Base-by-base conservation (phyloP, 2,329 filamentous ascomycete species). In the Zopfia rhizophila region DNA sequence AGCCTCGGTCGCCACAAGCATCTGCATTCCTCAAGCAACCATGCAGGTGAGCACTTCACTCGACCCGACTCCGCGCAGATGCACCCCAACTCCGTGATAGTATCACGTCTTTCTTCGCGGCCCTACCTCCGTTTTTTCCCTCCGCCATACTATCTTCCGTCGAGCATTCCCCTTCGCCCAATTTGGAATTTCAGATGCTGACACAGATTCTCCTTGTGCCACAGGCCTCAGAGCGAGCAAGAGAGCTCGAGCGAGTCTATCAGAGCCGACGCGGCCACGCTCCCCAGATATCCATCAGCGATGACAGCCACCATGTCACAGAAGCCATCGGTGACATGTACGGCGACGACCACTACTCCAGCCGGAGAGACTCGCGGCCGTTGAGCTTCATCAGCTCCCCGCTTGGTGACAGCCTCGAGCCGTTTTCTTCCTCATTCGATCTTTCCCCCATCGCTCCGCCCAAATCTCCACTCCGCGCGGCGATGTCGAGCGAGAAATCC, bases 311-410 rank as follows among this genome's bases (percentile, higher is more conserved):
- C 75, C 92, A 96, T 82, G 90, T 96, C 69, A 96, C 91, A 45
- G 92, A 96, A 72, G 89, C 91, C 48, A 96, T 96, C 72, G 90
- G 90, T 39, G 91, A 91, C 62, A 83, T 96, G 74, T 96, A 97
- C 74, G 90, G 89, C 63, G 88, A 90, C 66, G 83, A 90, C 61
- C 74, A 81, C 59, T 74, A 68, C 51, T 39, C 48, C 45, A 53
- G 71, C 61, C 78, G 74, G 58, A 75, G 78, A 61, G 81, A 84
- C 58, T 83, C 79, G 28, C 84, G 88, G 32, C 89, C 89, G 24
- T 74, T 92, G 61, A 93, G 89, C 75, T 94, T 91, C 74, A 79
- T 92, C 58, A 80, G 79, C 35, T 76, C 81, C 29, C 77, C 81
- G 19, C 79, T 81, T 51, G 79, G 76, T 47, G 82, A 79, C 51